Base-by-base conservation (phyloP, 2,329 filamentous ascomycete species). In the Davidsoniella neocaledoniae region DNA sequence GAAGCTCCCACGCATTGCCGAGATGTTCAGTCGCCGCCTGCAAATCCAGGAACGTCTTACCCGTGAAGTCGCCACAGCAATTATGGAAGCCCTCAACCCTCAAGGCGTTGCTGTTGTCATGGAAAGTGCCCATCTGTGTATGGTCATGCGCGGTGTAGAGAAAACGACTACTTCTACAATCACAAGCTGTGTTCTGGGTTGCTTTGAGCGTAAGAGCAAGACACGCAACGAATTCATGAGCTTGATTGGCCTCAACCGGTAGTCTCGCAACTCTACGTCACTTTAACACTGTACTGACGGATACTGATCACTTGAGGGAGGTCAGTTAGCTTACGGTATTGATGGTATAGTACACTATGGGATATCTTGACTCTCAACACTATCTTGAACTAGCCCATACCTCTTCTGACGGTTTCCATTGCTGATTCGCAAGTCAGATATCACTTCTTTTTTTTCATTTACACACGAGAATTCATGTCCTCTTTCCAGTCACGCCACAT, bases 71-170 rank as follows among this genome's bases (percentile, higher is more conserved):
- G 91, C 91, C 17, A 77, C 94, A 55, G 90, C 91, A 14, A 82
- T 98, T 55, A 87, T 87, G 62, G 88, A 96, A 60, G 81, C 96
- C 10, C 73, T 98, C 44, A 83, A 93, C 63, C 91, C 91, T 2
- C 86, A 93, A 61, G 91, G 91, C 43, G 90, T 98, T 2, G 90
- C 86, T 17, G 91, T 98, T 2, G 90, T 98, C 53, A 94, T 98
- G 82, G 91, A 98, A 62, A 93, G 86, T 12, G 88, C 79, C 60
- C 91, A 98, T 67, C 70, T 96, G 43, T 98, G 91, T 71, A 98
- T 96, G 90, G 87, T 94, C 14, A 96, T 95, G 88, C 79, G 91
- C 43, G 91, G 91, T n/a, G 90, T 98, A 8, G 78, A 95, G 63
- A 95, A 98, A 72, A 87, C 86, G 0, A 77, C 74, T 39, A 81